Evolutionary conservation across 345 rosid genomes (phyloP).

Genomic region (Salix dunnii): DNA sequence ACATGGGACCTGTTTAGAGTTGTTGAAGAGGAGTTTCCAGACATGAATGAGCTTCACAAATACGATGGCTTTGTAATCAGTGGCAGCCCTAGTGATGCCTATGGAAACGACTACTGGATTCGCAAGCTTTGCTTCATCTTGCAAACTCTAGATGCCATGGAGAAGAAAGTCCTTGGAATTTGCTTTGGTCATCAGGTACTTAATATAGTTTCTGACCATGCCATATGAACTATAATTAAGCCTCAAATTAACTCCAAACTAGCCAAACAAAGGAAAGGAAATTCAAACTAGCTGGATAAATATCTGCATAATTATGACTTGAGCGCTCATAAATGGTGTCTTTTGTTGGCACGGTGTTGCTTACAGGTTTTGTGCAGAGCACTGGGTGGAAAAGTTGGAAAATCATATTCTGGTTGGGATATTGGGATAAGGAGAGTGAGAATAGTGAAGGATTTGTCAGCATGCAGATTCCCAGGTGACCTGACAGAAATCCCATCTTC

Average conservation of each 20-base stretch:
- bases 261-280: too few species aligned
- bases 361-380: conserved; percentile 74
- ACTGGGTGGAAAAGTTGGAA: conserved; percentile 79
- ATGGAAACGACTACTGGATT: conserved; percentile 70
- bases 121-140: conserved; percentile 62
- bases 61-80: conserved; percentile 82
- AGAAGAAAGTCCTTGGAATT: conserved; percentile 75
- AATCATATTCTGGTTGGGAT: conserved; percentile 70
- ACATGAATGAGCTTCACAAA: conserved; percentile 46
- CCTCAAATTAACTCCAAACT: too few species aligned
- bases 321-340: too few species aligned
- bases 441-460: conserved; percentile 46
- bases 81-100: conserved; percentile 82
- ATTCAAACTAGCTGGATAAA: too few species aligned
- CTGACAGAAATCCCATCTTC: conserved; percentile 38
- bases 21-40: conserved; percentile 78
- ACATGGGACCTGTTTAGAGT: conserved; percentile 74
- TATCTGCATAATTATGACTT: too few species aligned
- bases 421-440: conserved; percentile 60
- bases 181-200: conserved; percentile 97
- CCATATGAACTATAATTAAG: background rate
- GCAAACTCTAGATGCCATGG: conserved; percentile 65
- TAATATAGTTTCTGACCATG: background rate
- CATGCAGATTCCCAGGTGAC: conserved; percentile 30
- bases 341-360: background rate